A percentile compares a stretch with the other conserved stretches of the same genome.
Evolutionary conservation across 345 rosid genomes (phyloP).

Genomic region (Salix suchowensis): DNA sequence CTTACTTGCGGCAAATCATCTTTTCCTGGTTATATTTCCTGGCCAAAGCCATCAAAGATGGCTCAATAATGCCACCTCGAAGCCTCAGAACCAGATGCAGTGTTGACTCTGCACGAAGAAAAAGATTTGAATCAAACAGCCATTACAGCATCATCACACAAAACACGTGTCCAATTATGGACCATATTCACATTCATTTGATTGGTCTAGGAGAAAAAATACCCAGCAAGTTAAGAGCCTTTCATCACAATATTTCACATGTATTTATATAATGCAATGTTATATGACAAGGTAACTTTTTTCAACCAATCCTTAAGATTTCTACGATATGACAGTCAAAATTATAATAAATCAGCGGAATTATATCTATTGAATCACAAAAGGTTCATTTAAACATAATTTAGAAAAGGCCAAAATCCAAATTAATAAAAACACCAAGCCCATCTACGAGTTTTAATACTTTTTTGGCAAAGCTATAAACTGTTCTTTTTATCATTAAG

Average conservation of each 20-base stretch:
- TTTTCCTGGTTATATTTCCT: constrained; percentile 75
- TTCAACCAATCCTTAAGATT: too few species aligned
- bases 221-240: background rate
- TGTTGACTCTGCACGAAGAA: constrained; percentile 48
- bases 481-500: background rate
- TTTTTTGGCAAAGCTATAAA: background rate
- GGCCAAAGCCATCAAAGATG: constrained; percentile 90
- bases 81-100: constrained; percentile 84
- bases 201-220: background rate
- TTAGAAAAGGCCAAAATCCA: background rate
- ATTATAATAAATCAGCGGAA: too few species aligned
- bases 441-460: too few species aligned
- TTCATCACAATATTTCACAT: background rate
- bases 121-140: background rate
- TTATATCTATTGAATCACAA: too few species aligned
- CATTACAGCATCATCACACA: background rate
- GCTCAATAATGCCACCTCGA: constrained; percentile 89
- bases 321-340: too few species aligned
- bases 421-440: background rate
- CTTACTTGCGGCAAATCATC: constrained; percentile 92
- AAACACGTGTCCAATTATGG: background rate
- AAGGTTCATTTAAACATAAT: too few species aligned
- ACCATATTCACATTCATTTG: background rate
- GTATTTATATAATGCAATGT: background rate
- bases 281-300: background rate